These are phyloP conservation scores for Paramarasmius palmivorus DNA, from an alignment of 1,284 basidiomycete species.

Conservation along the genomic window DNA sequence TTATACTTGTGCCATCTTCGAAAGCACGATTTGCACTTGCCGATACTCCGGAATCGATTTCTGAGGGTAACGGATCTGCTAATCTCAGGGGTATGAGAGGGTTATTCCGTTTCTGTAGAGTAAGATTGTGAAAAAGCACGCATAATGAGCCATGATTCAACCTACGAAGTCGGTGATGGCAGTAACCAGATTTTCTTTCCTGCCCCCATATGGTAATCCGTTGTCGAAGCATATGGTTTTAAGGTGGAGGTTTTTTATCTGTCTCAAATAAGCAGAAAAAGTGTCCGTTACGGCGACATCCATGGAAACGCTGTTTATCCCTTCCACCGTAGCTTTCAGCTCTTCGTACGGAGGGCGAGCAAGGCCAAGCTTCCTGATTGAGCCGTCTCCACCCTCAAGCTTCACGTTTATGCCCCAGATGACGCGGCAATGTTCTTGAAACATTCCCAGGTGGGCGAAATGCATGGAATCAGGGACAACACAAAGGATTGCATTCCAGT, in stretches of 20 bases:
- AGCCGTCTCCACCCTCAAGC: constrained; percentile 21
- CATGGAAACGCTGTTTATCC: not conserved
- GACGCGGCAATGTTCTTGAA: too few relatives aligned
- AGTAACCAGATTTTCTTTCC: not conserved
- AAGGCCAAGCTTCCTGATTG: not conserved
- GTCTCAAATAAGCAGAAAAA: not conserved
- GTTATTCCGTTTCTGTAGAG: too few relatives aligned
- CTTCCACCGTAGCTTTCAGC: not conserved
- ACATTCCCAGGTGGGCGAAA: constrained; percentile 27
- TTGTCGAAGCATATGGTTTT: constrained; percentile 3
- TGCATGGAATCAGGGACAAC: constrained; percentile 38
- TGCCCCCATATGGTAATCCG: constrained; percentile 2
- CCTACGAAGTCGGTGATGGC: constrained; percentile 1
- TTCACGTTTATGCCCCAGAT: constrained; percentile 26
- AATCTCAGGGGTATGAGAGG: too few relatives aligned
- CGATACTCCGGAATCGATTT: too few relatives aligned
- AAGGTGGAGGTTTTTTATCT: not conserved
- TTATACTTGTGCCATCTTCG: too few relatives aligned
- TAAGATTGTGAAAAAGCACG: too few relatives aligned
- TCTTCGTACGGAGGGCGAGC: not conserved
- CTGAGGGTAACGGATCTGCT: too few relatives aligned
- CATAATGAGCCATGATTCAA: too few relatives aligned
- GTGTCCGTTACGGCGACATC: not conserved
- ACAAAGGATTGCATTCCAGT: constrained; percentile 34
- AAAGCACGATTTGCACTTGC: too few relatives aligned